Conservation (phyloP, 2,329 filamentous ascomycete species). For the Dactylellina haptotyla region DNA sequence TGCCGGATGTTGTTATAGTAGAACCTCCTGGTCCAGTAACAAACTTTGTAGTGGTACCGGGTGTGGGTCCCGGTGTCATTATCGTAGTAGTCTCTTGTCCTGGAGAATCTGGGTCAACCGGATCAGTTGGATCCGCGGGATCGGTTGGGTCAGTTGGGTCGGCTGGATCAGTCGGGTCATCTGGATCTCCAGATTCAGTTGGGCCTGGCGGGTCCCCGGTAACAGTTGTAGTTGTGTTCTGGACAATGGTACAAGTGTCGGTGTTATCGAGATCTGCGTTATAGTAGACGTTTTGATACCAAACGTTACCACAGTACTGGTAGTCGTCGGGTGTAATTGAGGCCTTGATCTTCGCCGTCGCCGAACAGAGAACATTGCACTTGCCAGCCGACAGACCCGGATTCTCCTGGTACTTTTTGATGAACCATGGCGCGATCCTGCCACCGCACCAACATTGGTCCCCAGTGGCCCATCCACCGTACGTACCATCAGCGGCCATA, state of each 20-base stretch:
- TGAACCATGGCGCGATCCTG: neutral
- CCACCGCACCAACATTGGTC: conserved; percentile 26
- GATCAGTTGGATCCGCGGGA: neutral
- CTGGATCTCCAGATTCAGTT: too few species aligned
- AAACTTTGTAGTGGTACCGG: neutral
- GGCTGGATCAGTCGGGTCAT: neutral
- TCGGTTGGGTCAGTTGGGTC: neutral
- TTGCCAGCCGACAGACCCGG: neutral
- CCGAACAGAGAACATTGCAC: conserved; percentile 3
- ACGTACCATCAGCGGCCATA: neutral
- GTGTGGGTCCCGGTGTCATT: neutral
- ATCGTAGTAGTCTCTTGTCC: neutral
- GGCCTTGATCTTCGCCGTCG: conserved; percentile 3
- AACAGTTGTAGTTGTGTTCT: neutral
- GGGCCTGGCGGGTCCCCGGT: neutral
- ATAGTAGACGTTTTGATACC: conserved; percentile 13
- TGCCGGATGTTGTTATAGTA: neutral
- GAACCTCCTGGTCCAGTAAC: neutral
- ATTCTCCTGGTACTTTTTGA: neutral
- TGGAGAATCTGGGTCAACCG: neutral
- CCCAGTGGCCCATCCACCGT: neutral
- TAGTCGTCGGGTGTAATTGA: neutral
- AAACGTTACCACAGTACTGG: conserved; percentile 19
- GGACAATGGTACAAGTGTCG: neutral
- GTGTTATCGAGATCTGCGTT: conserved; percentile 1